A percentile compares a stretch with the other conserved stretches of the same genome.
Conservation (phyloP, 2,329 filamentous ascomycete genomes). For the Cercospora beticola region DNA sequence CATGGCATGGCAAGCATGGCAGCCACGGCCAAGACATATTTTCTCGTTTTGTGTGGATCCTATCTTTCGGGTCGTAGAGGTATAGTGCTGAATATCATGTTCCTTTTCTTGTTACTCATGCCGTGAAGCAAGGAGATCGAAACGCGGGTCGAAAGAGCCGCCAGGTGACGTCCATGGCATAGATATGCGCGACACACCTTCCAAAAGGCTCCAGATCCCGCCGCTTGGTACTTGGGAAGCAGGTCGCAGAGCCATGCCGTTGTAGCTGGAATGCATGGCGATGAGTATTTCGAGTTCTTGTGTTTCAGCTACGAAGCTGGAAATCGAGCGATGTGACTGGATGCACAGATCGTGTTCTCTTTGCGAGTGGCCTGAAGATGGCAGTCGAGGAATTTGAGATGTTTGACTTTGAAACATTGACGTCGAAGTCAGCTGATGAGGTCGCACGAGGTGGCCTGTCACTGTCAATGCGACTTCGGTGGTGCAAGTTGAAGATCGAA, state of each 20-base stretch:
- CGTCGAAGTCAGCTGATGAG: background rate
- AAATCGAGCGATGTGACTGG: background rate
- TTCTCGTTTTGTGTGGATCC: background rate
- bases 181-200: background rate
- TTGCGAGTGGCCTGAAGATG: background rate
- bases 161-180: background rate
- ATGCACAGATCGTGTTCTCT: background rate
- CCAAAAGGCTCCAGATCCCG: background rate
- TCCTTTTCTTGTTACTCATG: background rate
- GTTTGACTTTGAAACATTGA: background rate
- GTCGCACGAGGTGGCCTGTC: background rate
- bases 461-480: background rate
- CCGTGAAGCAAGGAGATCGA: background rate
- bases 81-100: background rate
- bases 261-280: background rate
- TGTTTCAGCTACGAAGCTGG: background rate
- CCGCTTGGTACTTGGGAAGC: background rate
- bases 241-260: background rate
- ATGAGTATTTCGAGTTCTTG: slow-evolving; percentile 2
- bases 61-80: background rate
- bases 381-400: background rate
- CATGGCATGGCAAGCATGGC: background rate
- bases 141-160: background rate
- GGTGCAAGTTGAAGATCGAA: background rate
- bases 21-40: background rate